phyloP scores from a whole-genome alignment of 768 basidiomycete species.

The Neoboletus subvelutipes region DNA sequence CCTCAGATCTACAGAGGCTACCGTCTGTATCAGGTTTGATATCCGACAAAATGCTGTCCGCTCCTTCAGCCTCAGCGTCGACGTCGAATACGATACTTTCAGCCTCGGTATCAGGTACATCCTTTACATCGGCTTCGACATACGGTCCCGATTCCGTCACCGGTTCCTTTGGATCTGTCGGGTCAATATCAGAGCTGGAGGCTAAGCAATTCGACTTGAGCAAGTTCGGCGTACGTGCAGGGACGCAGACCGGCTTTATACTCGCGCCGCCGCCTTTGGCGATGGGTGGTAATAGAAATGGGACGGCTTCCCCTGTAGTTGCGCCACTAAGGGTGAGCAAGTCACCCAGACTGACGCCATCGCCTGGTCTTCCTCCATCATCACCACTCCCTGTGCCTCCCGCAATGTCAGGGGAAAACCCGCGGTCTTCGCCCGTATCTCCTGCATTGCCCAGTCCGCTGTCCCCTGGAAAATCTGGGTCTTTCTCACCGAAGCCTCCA shows the following conservation, averaged over 20 bases:
- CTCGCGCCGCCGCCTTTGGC: constrained; percentile 27
- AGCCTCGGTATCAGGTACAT: constrained; percentile 9
- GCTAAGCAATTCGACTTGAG: constrained; percentile 17
- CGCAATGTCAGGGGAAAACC: neutral
- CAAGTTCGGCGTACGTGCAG: constrained; percentile 6
- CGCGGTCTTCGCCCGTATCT: constrained; percentile 10
- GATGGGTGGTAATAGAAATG: constrained; percentile 11
- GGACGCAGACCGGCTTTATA: constrained; percentile 16
- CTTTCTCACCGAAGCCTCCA: constrained; percentile 8
- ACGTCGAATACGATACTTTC: constrained; percentile 6
- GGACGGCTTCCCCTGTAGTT: constrained; percentile 8
- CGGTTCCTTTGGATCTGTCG: constrained; percentile 17
- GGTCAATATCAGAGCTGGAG: constrained; percentile 26
- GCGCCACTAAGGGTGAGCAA: constrained; percentile 30
- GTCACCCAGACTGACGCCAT: constrained; percentile 22
- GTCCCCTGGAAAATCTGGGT: constrained; percentile 8
- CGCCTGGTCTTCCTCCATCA: constrained; percentile 13
- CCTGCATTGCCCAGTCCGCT: constrained; percentile 12
- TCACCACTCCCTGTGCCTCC: constrained; percentile 17
- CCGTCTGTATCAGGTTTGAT: constrained; percentile 1
- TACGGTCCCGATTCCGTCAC: constrained; percentile 6
- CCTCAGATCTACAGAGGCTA: neutral
- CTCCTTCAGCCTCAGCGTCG: neutral
- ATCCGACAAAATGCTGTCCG: constrained; percentile 1
- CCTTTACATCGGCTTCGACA: constrained; percentile 21